These are phyloP conservation scores for Oenanthe sinensis DNA, from an alignment of 129 eudicot species.

Conservation along the genomic window DNA sequence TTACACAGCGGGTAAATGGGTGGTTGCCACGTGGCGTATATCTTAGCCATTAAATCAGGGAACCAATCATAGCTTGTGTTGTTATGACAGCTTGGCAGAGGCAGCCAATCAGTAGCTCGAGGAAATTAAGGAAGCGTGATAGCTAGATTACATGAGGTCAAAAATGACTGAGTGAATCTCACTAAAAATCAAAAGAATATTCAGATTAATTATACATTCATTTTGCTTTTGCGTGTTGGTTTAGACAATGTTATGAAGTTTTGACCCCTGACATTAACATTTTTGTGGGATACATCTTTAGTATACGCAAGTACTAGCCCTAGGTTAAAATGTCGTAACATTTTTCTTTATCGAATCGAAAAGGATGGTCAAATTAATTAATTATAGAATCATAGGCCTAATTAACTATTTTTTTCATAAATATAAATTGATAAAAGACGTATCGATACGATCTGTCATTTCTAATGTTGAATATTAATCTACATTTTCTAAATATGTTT, in stretches of 20 bases:
- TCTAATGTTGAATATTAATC: too few relatives aligned
- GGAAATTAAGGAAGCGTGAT: constrained; percentile 65
- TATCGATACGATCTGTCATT: too few relatives aligned
- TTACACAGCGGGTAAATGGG: constrained; percentile 31
- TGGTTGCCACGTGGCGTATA: constrained; percentile 26
- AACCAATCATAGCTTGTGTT: constrained; percentile 50
- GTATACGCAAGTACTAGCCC: too few relatives aligned
- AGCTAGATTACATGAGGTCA: background rate
- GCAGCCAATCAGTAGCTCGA: constrained; percentile 69
- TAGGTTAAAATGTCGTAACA: background rate
- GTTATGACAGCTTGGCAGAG: constrained; percentile 42
- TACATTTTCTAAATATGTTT: background rate
- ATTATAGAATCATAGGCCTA: too few relatives aligned
- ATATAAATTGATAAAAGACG: too few relatives aligned
- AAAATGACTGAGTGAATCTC: constrained; percentile 10
- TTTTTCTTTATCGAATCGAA: background rate
- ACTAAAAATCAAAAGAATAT: background rate
- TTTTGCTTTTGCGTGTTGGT: background rate
- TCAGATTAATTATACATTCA: background rate
- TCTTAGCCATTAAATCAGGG: constrained; percentile 23
- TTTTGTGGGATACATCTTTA: background rate
- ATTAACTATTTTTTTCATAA: too few relatives aligned
- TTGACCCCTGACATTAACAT: background rate
- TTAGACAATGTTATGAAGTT: background rate
- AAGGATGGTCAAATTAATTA: background rate